phyloP scores from a whole-genome alignment of 2,329 filamentous ascomycete genomes.

The Diaporthe nobilis region DNA sequence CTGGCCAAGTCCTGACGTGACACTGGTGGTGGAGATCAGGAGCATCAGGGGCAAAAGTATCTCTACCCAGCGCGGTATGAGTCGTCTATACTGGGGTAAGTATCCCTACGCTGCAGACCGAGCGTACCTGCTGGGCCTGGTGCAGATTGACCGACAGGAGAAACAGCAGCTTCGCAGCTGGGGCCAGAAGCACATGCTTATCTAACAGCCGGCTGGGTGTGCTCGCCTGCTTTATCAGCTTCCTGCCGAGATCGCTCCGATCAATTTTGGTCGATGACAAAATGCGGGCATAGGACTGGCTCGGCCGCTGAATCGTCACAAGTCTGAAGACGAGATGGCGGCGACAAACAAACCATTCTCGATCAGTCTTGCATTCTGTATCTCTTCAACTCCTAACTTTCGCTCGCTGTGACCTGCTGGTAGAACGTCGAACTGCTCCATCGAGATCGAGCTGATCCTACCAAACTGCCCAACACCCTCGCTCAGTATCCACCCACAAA shows the following conservation, averaged over 20 bases:
- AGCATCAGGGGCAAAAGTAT: constrained; percentile 30
- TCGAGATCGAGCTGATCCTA: background rate
- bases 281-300: constrained; percentile 19
- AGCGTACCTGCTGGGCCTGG: background rate
- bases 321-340: constrained; percentile 31
- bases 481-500: background rate
- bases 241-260: constrained; percentile 40
- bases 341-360: background rate
- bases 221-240: constrained; percentile 40
- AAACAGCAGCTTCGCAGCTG: background rate
- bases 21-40: constrained; percentile 24
- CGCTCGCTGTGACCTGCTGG: background rate
- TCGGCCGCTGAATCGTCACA: background rate
- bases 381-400: background rate
- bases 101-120: background rate
- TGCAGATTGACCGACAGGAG: background rate
- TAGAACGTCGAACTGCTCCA: background rate
- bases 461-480: background rate
- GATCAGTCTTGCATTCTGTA: too few relatives aligned
- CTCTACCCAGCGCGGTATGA: background rate
- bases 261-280: constrained; percentile 34
- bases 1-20: constrained; percentile 31
- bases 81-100: background rate
- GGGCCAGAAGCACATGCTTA: constrained; percentile 26
- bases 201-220: background rate